phyloP scores from a whole-genome alignment of 345 rosid species.

The Aegle marmelos region DNA sequence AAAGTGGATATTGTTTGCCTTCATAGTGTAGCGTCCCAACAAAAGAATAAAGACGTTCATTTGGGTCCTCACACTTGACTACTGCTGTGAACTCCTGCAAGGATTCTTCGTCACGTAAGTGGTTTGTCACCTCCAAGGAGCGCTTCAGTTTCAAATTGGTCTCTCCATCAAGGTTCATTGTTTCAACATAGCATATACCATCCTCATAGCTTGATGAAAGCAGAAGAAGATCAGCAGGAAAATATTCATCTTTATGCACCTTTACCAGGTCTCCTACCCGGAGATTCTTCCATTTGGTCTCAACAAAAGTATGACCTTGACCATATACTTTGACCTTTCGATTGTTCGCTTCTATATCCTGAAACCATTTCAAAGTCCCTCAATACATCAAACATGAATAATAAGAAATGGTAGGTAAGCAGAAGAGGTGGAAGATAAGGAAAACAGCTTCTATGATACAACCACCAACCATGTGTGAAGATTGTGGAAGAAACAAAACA shows the following conservation, averaged over 20 bases:
- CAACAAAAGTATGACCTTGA: slow-evolving; percentile 30
- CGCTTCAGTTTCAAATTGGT: slow-evolving; percentile 82
- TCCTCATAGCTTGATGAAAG: slow-evolving; percentile 79
- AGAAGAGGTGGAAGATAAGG: not conserved
- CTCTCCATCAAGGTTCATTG: slow-evolving; percentile 96
- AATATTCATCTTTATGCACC: slow-evolving; percentile 68
- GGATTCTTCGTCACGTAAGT: slow-evolving; percentile 30
- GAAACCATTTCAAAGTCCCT: slow-evolving; percentile 26
- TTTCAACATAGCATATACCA: slow-evolving; percentile 87
- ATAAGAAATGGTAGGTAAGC: not conserved
- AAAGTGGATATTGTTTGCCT: slow-evolving; percentile 46
- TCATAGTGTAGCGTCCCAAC: slow-evolving; percentile 59
- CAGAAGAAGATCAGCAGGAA: slow-evolving; percentile 88
- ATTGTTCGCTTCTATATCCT: slow-evolving; percentile 91
- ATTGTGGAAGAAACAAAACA: slow-evolving; percentile 1
- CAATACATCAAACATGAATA: not conserved
- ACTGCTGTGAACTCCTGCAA: slow-evolving; percentile 40
- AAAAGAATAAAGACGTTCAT: slow-evolving; percentile 69
- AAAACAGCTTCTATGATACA: slow-evolving; percentile 1
- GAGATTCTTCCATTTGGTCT: slow-evolving; percentile 69
- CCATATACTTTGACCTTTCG: slow-evolving; percentile 48
- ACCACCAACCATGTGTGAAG: not conserved
- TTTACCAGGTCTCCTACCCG: slow-evolving; percentile 76
- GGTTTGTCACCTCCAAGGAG: slow-evolving; percentile 56
- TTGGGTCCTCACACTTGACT: slow-evolving; percentile 86